Evolutionary conservation across 2,329 filamentous ascomycete genomes (phyloP).

Genomic region (Rasamsonia emersonii): DNA sequence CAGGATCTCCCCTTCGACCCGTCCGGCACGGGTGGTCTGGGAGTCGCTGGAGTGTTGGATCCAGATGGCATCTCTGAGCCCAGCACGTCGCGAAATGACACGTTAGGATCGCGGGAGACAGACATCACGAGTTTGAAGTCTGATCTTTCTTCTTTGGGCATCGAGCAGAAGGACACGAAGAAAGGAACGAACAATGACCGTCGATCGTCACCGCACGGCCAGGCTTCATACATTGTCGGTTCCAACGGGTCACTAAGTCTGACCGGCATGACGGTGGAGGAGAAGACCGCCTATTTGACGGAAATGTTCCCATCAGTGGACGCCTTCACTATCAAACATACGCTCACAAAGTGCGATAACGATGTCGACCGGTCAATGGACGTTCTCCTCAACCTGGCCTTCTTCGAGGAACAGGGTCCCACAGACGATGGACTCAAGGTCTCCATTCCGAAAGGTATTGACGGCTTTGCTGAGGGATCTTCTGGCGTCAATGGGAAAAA

Average conservation of each 20-base stretch:
- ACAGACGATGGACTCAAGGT: conserved; percentile 38
- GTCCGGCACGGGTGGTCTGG: conserved; percentile 55
- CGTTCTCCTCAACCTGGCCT: conserved; percentile 69
- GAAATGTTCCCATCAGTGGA: conserved; percentile 66
- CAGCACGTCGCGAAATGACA: conserved; percentile 21
- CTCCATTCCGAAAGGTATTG: conserved; percentile 60
- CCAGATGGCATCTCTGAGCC: conserved; percentile 18
- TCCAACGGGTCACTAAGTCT: conserved; percentile 21
- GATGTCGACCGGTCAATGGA: conserved; percentile 66
- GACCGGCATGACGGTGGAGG: conserved; percentile 36
- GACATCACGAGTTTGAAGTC: conserved; percentile 44
- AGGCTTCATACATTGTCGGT: conserved; percentile 17
- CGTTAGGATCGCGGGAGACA: conserved; percentile 38
- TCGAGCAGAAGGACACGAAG: conserved; percentile 15
- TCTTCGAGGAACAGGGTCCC: conserved; percentile 59
- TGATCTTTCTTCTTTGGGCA: conserved; percentile 30
- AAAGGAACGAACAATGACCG: conserved; percentile 11
- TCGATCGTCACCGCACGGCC: conserved; percentile 11
- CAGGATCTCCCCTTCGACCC: conserved; percentile 62
- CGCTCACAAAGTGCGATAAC: conserved; percentile 58
- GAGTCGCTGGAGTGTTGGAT: conserved; percentile 15
- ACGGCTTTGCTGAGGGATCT: conserved; percentile 62
- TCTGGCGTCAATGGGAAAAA: conserved; percentile 31
- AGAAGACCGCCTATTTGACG: conserved; percentile 55
- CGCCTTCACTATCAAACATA: conserved; percentile 55